phyloP scores from a whole-genome alignment of 2,329 filamentous ascomycete species.

The Phoma sp. region DNA sequence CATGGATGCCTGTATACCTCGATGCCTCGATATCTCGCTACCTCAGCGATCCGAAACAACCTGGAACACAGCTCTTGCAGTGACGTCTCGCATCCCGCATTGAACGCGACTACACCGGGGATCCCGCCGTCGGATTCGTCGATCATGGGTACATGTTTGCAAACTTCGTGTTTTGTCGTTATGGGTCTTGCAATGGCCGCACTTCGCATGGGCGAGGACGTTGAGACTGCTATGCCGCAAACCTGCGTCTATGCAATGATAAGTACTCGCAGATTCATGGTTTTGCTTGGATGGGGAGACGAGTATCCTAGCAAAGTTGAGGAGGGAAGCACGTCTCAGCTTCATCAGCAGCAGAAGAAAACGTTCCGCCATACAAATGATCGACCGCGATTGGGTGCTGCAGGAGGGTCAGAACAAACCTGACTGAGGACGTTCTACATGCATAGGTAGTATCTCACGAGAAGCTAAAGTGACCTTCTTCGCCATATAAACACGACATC shows the following conservation, averaged over 20 bases:
- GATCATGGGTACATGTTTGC: not conserved
- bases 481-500: not conserved
- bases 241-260: not conserved
- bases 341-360: not conserved
- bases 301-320: not conserved
- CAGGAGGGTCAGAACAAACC: not conserved
- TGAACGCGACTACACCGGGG: not conserved
- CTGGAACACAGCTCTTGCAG: conserved; percentile 29
- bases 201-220: not conserved
- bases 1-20: conserved; percentile 10
- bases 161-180: not conserved
- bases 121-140: not conserved
- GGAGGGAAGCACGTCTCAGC: not conserved
- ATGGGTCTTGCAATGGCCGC: not conserved
- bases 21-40: not conserved
- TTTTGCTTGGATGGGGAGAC: not conserved
- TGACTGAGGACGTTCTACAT: not conserved
- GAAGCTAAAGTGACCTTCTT: not conserved
- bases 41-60: conserved; percentile 31
- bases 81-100: conserved; percentile 26
- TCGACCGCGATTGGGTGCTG: not conserved
- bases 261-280: not conserved
- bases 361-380: not conserved
- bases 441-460: not conserved
- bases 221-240: not conserved